These are phyloP conservation scores for Coemansia sp. DNA, from an alignment of 192 early-diverging fungal species.

Conservation along the genomic window DNA sequence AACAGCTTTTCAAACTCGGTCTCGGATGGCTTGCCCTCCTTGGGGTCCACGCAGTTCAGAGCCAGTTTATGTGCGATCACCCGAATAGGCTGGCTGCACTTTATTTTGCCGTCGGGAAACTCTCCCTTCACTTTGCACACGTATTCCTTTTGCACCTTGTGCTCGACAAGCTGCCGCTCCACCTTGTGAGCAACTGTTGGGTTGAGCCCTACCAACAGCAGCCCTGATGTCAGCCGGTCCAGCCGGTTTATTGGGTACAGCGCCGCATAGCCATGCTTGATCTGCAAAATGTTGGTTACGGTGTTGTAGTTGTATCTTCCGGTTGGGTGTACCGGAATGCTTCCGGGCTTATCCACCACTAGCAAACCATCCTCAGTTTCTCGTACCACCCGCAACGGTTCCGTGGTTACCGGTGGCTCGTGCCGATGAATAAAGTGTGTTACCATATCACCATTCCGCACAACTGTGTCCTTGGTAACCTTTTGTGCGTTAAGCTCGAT, in stretches of 20 bases:
- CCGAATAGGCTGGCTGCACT: slow-evolving; percentile 80
- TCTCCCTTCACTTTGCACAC: slow-evolving; percentile 81
- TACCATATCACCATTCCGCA: slow-evolving; percentile 79
- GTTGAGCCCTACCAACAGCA: slow-evolving; percentile 75
- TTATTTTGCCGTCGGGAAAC: slow-evolving; percentile 66
- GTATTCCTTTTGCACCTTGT: slow-evolving; percentile 83
- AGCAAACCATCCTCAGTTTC: slow-evolving; percentile 63
- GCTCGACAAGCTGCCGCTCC: slow-evolving; percentile 61
- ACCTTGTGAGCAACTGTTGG: slow-evolving; percentile 60
- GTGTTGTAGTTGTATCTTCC: slow-evolving; percentile 91
- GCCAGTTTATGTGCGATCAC: slow-evolving; percentile 84
- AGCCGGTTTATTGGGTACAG: slow-evolving; percentile 80
- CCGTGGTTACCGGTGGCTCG: slow-evolving; percentile 83
- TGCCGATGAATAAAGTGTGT: slow-evolving; percentile 87
- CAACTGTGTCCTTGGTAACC: slow-evolving; percentile 57
- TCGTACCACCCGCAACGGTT: slow-evolving; percentile 63
- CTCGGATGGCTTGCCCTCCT: slow-evolving; percentile 75
- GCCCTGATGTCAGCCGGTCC: slow-evolving; percentile 90
- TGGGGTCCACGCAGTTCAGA: slow-evolving; percentile 76
- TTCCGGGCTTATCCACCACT: slow-evolving; percentile 86
- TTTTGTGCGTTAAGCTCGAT: slow-evolving; percentile 74
- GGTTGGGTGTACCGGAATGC: slow-evolving; percentile 78
- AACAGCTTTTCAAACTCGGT: slow-evolving; percentile 72
- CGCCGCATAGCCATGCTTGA: slow-evolving; percentile 58
- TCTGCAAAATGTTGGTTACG: slow-evolving; percentile 63